phyloP scores from a whole-genome alignment of 495 filamentous ascomycete genomes.

The Aspergillus biplanus region DNA sequence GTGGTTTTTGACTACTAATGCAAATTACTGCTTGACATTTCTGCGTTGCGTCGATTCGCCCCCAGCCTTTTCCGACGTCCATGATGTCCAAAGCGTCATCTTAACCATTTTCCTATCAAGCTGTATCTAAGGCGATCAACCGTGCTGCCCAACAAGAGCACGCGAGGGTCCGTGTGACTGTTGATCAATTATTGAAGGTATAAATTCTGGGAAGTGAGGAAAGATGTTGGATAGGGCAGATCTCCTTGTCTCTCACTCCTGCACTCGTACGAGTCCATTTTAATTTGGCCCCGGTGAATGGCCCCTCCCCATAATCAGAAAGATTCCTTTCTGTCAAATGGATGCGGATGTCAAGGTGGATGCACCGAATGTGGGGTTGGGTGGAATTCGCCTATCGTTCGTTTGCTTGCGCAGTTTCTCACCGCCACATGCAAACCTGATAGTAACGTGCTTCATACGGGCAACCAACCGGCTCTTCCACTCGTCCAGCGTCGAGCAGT shows the following conservation, averaged over 20 bases:
- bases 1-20: slow-evolving; percentile 16
- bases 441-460: slow-evolving; percentile 21
- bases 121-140: not conserved
- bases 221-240: not conserved
- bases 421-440: slow-evolving; percentile 46
- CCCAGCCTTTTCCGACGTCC: not conserved
- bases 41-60: slow-evolving; percentile 15
- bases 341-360: slow-evolving; percentile 22
- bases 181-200: not conserved
- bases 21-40: slow-evolving; percentile 27
- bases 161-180: slow-evolving; percentile 2
- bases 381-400: slow-evolving; percentile 40
- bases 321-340: slow-evolving; percentile 16
- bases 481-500: slow-evolving; percentile 26
- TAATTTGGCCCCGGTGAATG: not conserved
- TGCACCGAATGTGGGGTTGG: slow-evolving; percentile 41
- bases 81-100: not conserved
- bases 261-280: not conserved
- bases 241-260: not conserved
- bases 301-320: slow-evolving; percentile 17
- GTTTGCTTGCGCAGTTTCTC: slow-evolving; percentile 36
- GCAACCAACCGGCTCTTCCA: slow-evolving; percentile 35
- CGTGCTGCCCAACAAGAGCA: slow-evolving; percentile 7
- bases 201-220: not conserved
- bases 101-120: not conserved